Base-by-base conservation (phyloP, 768 basidiomycete species). In the Macrolepiota albuminosa region DNA sequence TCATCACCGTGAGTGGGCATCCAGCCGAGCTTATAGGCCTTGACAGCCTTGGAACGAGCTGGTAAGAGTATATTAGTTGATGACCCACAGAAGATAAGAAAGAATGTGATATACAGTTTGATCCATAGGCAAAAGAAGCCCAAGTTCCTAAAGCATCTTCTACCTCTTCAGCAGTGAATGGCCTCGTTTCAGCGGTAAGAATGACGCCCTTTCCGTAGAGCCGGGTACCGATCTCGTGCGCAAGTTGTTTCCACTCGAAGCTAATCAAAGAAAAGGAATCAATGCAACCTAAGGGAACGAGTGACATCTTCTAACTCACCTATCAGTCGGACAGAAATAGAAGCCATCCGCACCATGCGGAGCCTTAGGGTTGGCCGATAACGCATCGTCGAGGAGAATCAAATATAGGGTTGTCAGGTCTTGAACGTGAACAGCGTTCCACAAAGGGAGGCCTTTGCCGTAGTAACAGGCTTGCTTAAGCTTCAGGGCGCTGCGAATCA, bases 371-470 rank as follows among this genome's bases (percentile, higher is more conserved):
- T 50, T 50, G 21, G 48, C 50, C 11, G 63, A 59, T 37, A 64
- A 37, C 9, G 60, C 57, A 46, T 64, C 63, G 33, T 64, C 57
- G 24, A 64, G 57, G 43, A 64, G 60, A 6, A 61, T 47, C 3
- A 64, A 24, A 40, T 61, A 56, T 5, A 61, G 57, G n/a, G 59
- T 48, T 6, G 40, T 48, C 6, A 64, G 55, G 46, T 64, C 63
- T 51, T 64, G 63, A 16, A 64, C 50, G 16, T 64, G 63, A n/a
- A 64, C 63, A 14, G 42, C 63, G 37, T 64, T 64, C 63, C 63
- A 64, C 53, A 58, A 49, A 2, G 63, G 54, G 39, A 61, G 42
- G 10, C 63, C 63, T 54, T 64, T 64, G 4, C 60, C 60, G 21
- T 64, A 64, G 45, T 59, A 46, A 36, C 63, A 64, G 6, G 63